Evolutionary conservation across 306 rosid genomes (phyloP), one percentile per base, ranked within the genome.

Genomic region (Comarum palustre): DNA sequence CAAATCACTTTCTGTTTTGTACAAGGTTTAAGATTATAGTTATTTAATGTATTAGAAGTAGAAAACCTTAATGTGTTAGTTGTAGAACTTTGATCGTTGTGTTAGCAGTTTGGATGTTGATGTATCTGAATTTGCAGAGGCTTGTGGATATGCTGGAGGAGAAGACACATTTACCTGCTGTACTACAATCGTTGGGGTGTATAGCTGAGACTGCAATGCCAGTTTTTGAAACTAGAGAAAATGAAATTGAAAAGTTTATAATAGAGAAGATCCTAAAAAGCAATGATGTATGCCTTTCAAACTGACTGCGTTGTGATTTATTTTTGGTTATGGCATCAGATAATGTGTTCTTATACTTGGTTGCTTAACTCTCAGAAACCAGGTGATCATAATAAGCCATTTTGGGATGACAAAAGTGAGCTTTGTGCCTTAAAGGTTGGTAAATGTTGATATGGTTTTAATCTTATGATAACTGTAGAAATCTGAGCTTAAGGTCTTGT

Each of bases 171-270:
- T 85, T 95, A 66, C 97, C 99, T 84, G 88, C 96, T 46, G 89
- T 95, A 59, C 96, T 95, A 29, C 99, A 95, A 81, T 95, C 99
- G 47, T 82, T 95, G 71, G 99, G 99, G 78, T 95, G 99, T 72
- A 91, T 92, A 76, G 99, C 99, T 8, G 84, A 95, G 89, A 88
- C 88, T 45, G 97, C 99, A 66, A 95, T 95, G 96, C 90, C 99
- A 69, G 87, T 95, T 79, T 95, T 88, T 66, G 99, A 90, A 87
- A 95, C 99, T 60, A 90, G 99, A 82, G 96, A 86, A 84, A 82
- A 76, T 73, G 97, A 95, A 83, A 79, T 95, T 73, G 82, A 82
- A 86, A 89, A 90, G 68, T 95, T 88, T 78, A 88, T 95, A 77
- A 46, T 72, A 75, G 84, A 88, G 73, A 81, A 88, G 78, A 91